Evolutionary conservation across 163 green algal genomes (phyloP), one percentile per base, ranked within the genome.

Genomic region (Chlamydomonas reinhardtii): DNA sequence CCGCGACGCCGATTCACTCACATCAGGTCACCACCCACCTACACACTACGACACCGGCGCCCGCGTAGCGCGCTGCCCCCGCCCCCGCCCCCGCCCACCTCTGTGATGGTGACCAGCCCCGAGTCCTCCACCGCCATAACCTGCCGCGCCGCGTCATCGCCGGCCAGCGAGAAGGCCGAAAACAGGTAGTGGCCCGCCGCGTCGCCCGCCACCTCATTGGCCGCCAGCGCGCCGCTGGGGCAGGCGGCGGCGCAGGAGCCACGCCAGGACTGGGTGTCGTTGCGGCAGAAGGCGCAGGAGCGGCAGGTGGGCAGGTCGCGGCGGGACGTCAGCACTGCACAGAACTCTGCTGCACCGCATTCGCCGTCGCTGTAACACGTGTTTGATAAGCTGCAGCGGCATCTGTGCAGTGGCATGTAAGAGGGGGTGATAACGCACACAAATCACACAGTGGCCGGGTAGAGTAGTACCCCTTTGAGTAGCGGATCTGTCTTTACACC

Each of bases 241-340:
- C 87, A 91, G 43, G 73, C 35, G 27, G 27, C 15, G 20, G 61
- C 59, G 62, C 82, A 91, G 70, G 39, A 37, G 59, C 76, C 75
- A 12, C 61, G 39, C 82, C 74, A 73, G 16, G 64, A 16, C 65
- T 87, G 56, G n/a, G 14, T 29, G 71, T 86, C 61, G 39, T 74
- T 73, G 27, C 31, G 34, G 76, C 84, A 89, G 14, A 24, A 27
- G 59, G 43, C 43, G 76, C 84, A 89, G 43, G 70, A 74, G 75
- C 79, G 81, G 70, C 76, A 80, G 69, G 54, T 34, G 37, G 82
- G 39, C 25, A 62, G 62, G 11, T 76, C 48, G 22, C 11, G 35
- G 19, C 64, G 73, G 4, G 61, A 66, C 22, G 43, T 22, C 22
- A 72, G 31, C 73, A 70, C 65, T 24, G 62, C 66, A 56, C 79